These are phyloP conservation scores for Nemania serpens DNA, from an alignment of 2,329 filamentous ascomycete genomes.

Conservation along the genomic window DNA sequence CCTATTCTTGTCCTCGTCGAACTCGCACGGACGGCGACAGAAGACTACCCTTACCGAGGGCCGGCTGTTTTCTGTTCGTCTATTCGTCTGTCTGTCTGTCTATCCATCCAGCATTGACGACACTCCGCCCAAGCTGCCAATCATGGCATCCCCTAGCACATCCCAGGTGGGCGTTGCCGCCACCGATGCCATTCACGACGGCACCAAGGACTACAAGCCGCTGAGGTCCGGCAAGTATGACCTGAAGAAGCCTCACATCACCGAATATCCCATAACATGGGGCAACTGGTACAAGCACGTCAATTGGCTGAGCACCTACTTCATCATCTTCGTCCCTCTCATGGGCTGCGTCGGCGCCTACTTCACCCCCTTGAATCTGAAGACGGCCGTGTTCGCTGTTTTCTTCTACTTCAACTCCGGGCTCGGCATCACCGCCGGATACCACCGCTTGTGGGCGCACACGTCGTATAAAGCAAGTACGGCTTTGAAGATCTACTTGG, in stretches of 20 bases:
- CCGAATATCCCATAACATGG: slow-evolving; percentile 78
- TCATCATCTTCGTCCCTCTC: slow-evolving; percentile 79
- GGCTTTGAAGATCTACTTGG: slow-evolving; percentile 54
- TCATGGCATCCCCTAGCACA: slow-evolving; percentile 41
- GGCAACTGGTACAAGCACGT: slow-evolving; percentile 90
- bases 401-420: slow-evolving; percentile 44
- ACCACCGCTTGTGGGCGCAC: slow-evolving; percentile 49
- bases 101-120: slow-evolving; percentile 30
- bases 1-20: slow-evolving; percentile 5
- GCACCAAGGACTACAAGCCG: slow-evolving; percentile 48
- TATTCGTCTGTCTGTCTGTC: no score
- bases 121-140: slow-evolving; percentile 41
- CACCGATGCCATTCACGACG: slow-evolving; percentile 49
- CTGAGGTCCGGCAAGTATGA: slow-evolving; percentile 54
- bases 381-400: slow-evolving; percentile 51
- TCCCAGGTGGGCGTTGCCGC: slow-evolving; percentile 50
- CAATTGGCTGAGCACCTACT: slow-evolving; percentile 87
- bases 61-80: slow-evolving; percentile 21
- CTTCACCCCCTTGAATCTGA: slow-evolving; percentile 66
- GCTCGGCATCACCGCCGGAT: slow-evolving; percentile 45
- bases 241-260: slow-evolving; percentile 79
- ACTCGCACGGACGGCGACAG: slow-evolving; percentile 26
- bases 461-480: slow-evolving; percentile 50
- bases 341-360: slow-evolving; percentile 73
- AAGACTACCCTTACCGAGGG: slow-evolving; percentile 16